Evolutionary conservation across 2,329 filamentous ascomycete genomes (phyloP), one percentile per base, ranked within the genome.

Genomic region (Ceratocystis destructans): DNA sequence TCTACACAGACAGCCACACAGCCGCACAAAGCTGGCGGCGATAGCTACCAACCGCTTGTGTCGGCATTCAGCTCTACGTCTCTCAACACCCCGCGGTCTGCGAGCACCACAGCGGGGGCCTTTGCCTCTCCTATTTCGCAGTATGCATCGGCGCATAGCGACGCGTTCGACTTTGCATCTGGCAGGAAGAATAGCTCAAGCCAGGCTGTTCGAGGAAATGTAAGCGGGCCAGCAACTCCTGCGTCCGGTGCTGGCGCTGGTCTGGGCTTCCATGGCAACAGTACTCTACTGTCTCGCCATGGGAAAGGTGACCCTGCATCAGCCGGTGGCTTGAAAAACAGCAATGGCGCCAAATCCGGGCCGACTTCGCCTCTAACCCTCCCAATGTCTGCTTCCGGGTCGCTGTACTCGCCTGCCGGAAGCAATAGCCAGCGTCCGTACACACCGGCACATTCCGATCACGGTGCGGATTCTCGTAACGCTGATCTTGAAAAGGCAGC

Each of bases 1-100:
- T 59, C 55, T 17, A 59, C 55, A 37, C 55, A 59, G 55, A 59
- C 55, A 22, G 55, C 55, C 4, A 59, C 28, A 1, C 55, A 59
- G 55, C 55, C 55, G 28, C 55, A 31, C 55, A 59, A 59, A 17
- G 12, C 55, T 17, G 48, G 33, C 25, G 48, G 48, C 48, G 63
- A 64, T 28, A 59, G 41, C 37, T 64, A 55, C 15, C 50, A 64
- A 48, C 50, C 63, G 50, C 63, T 64, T 17, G 50, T 64, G 5
- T 64, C 63, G 48, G 63, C 63, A 10, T 64, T 64, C 50, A 64
- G 63, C n/a, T 37, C 63, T n/a, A 57, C 63, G 12, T 50, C 63
- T 33, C 50, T 64, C 37, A 64, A 50, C 20, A 64, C 63, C 28
- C 63, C 63, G 22, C 63, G 63, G 8, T 64, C 63, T 22, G 48